Conservation (phyloP, 306 rosid species). For the Quercus variabilis region DNA sequence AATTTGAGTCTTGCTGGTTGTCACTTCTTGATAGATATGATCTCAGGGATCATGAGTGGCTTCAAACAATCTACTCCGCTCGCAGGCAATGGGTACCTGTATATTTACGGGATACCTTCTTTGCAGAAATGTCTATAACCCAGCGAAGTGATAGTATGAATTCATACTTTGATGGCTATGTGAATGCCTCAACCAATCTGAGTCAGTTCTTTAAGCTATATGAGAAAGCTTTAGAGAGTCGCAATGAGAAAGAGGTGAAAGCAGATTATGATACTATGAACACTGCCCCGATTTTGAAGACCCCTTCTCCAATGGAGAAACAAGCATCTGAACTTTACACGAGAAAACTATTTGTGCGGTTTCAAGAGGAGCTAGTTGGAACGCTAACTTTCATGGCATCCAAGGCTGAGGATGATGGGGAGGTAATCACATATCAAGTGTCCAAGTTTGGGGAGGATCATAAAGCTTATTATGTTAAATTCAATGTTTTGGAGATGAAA, state of each 20-base stretch:
- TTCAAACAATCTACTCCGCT: slow-evolving; percentile 71
- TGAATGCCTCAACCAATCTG: slow-evolving; percentile 94
- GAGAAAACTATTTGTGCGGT: slow-evolving; percentile 75
- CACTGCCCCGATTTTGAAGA: slow-evolving; percentile 65
- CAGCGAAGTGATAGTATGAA: slow-evolving; percentile 99
- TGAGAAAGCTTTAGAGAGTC: slow-evolving; percentile 97
- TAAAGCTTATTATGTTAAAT: slow-evolving; percentile 64
- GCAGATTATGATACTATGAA: slow-evolving; percentile 97
- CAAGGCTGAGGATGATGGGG: slow-evolving; percentile 83
- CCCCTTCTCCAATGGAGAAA: slow-evolving; percentile 99
- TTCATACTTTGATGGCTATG: slow-evolving; percentile 97
- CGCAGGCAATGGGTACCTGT: slow-evolving; percentile 97
- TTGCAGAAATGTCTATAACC: slow-evolving; percentile 97
- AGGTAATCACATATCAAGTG: slow-evolving; percentile 74
- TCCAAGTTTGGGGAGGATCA: slow-evolving; percentile 96
- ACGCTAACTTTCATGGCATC: slow-evolving; percentile 90
- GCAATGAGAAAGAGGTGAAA: slow-evolving; percentile 96
- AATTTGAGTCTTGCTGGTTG: slow-evolving; percentile 93
- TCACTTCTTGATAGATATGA: slow-evolving; percentile 76
- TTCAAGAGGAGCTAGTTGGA: slow-evolving; percentile 97
- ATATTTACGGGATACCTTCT: slow-evolving; percentile 85
- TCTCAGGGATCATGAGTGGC: slow-evolving; percentile 95
- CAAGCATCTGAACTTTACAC: slow-evolving; percentile 94
- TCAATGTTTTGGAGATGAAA: slow-evolving; percentile 91
- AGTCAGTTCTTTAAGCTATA: slow-evolving; percentile 92